Evolutionary conservation across 768 basidiomycete genomes (phyloP).

Genomic region (Leucosporidium yakuticum): DNA sequence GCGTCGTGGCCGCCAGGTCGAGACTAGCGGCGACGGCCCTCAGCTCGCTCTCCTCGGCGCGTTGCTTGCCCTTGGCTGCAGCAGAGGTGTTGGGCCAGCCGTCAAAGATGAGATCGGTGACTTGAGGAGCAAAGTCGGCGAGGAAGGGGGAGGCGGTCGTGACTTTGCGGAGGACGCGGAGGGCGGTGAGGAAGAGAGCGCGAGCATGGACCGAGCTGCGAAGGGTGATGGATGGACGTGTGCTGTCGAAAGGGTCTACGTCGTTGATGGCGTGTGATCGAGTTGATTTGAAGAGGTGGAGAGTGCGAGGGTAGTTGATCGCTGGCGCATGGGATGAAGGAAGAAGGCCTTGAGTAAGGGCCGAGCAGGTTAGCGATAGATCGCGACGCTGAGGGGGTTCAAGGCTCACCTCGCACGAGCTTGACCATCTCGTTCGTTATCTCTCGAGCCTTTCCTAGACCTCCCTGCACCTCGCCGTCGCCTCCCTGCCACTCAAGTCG

Average conservation of each 20-base stretch:
- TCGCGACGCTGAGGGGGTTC: too few species aligned
- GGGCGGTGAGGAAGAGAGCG: conserved; percentile 6
- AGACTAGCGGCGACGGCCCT: background rate
- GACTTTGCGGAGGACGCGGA: conserved; percentile 11
- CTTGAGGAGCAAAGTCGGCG: conserved; percentile 8
- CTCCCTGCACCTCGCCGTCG: conserved; percentile 3
- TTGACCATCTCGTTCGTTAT: conserved; percentile 23
- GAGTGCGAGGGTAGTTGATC: background rate
- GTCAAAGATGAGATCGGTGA: conserved; percentile 12
- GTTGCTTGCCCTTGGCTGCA: conserved; percentile 16
- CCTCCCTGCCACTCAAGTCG: conserved; percentile 11
- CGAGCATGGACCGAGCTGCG: conserved; percentile 7
- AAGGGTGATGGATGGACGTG: conserved; percentile 5
- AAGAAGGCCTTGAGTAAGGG: background rate
- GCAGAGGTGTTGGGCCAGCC: conserved; percentile 12
- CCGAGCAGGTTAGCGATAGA: too few species aligned
- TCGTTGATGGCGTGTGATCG: background rate
- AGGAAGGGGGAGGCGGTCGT: conserved; percentile 10
- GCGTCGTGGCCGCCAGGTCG: background rate
- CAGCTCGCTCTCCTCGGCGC: background rate
- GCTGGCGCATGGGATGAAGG: background rate
- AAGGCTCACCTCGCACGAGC: conserved; percentile 12
- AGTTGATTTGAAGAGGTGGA: conserved; percentile 12
- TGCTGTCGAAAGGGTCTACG: background rate
- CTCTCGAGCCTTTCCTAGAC: conserved; percentile 25